A percentile compares a stretch with the other conserved stretches of the same genome.
phyloP scores from a whole-genome alignment of 2,329 filamentous ascomycete genomes.

The Aspergillus nomiae region DNA sequence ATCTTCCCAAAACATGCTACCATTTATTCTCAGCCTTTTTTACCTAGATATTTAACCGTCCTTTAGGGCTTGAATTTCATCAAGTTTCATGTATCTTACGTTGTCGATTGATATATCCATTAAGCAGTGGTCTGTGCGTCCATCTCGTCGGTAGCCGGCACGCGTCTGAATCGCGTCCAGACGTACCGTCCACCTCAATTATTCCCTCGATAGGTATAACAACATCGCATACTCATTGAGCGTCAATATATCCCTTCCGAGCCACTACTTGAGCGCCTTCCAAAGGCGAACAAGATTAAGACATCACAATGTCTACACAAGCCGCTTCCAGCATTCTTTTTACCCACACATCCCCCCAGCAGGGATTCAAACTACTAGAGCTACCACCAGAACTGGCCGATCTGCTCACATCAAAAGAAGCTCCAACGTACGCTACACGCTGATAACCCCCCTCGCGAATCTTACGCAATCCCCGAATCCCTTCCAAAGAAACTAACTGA shows the following conservation, averaged over 20 bases:
- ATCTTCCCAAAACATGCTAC: too few relatives aligned
- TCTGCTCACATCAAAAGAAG: constrained; percentile 52
- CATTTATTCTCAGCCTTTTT: too few relatives aligned
- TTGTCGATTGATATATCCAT: constrained; percentile 11
- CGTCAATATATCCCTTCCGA: background rate
- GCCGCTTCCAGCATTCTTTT: constrained; percentile 39
- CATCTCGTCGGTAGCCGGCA: constrained; percentile 3
- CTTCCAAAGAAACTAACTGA: background rate
- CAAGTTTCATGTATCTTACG: too few relatives aligned
- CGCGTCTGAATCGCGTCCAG: constrained; percentile 22
- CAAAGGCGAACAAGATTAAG: background rate
- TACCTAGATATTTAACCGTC: too few relatives aligned
- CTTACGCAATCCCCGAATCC: background rate
- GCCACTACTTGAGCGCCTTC: background rate
- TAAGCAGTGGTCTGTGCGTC: constrained; percentile 38
- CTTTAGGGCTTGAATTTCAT: too few relatives aligned
- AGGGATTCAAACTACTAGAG: constrained; percentile 62
- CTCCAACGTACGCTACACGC: constrained; percentile 34
- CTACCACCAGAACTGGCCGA: constrained; percentile 60
- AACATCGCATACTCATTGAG: background rate
- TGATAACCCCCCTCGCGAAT: background rate
- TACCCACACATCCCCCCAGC: constrained; percentile 47
- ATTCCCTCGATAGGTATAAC: background rate
- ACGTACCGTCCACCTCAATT: background rate
- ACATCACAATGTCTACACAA: constrained; percentile 42